Evolutionary conservation across 2,329 filamentous ascomycete genomes (phyloP), one percentile per base, ranked within the genome.

Genomic region (Fusarium concolor): DNA sequence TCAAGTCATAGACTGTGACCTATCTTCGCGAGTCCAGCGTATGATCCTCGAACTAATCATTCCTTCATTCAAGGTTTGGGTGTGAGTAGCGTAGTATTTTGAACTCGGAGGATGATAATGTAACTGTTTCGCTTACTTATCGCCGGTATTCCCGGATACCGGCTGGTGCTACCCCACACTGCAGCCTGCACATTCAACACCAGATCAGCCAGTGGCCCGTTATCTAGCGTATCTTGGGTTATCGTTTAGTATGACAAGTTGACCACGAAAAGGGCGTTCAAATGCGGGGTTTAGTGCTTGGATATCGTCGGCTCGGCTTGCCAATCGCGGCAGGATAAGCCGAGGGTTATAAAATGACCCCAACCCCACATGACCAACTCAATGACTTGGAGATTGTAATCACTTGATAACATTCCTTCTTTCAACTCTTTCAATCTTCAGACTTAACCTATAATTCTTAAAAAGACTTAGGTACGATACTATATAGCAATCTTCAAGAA

Each of bases 221-320:
- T 50, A 29, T 43, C 35, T 51, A 29, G 5, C 42, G 15, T 22
- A 22, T 14, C 24, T 29, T 14, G n/a, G 17, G 24, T 17, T 20
- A 45, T 39, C 38, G 22, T 3, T 41, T 62, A 56, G 38, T 37
- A 61, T 61, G 57, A 61, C 57, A 61, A 37, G 28, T 45, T 39
- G 47, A 51, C 47, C 41, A 51, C 20, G 35, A 10, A 62, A 62
- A 62, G 58, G 58, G 58, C 59, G 59, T 55, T 54, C 26, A 35
- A 38, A 43, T 62, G 59, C 59, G 59, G 59, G 59, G 59, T 56
- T 45, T 62, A 46, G 46, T 42, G 49, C 29, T 62, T 62, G 59
- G 59, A 62, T 62, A 62, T 62, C 58, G 22, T 62, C 59, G 59
- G 59, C 57, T 62, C 58, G 57, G 46, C 59, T 22, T 62, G 47